A percentile compares a stretch with the other conserved stretches of the same genome.
Evolutionary conservation across 75 land plant species (phyloP).

Genomic region (Picea glauca): DNA sequence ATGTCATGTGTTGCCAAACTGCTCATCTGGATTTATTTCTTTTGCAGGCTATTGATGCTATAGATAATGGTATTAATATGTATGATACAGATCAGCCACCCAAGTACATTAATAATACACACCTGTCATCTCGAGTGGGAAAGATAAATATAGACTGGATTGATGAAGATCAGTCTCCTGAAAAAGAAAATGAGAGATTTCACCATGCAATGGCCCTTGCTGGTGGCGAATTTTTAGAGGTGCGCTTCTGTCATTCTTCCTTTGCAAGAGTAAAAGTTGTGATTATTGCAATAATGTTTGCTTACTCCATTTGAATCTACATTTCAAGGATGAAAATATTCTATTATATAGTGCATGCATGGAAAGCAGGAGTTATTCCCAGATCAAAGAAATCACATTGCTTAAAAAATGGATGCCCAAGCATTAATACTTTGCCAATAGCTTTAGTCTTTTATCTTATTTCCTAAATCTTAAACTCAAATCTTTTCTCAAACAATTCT

Average conservation of each 20-base stretch:
- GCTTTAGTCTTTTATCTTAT: background rate
- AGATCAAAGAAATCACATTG: background rate
- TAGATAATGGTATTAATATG: conserved; percentile 92
- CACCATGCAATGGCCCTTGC: conserved; percentile 71
- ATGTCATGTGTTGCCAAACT: background rate
- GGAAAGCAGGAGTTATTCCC: background rate
- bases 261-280: too few species aligned
- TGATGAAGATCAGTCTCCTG: conserved; percentile 82
- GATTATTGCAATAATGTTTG: background rate
- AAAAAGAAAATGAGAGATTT: conserved; percentile 85
- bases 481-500: background rate
- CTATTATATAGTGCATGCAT: background rate
- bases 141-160: conserved; percentile 86
- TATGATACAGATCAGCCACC: conserved; percentile 84
- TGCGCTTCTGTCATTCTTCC: conserved; percentile 17
- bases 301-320: background rate
- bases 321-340: conserved; percentile 1
- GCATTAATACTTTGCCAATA: background rate
- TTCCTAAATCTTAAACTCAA: background rate
- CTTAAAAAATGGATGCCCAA: background rate
- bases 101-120: conserved; percentile 77
- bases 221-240: conserved; percentile 88
- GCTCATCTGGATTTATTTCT: background rate
- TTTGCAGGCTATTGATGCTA: conserved; percentile 88
- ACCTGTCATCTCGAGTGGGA: conserved; percentile 81